Evolutionary conservation across 192 early-diverging fungal genomes (phyloP), one percentile per base, ranked within the genome.

Genomic region (Umbelopsis isabellina): DNA sequence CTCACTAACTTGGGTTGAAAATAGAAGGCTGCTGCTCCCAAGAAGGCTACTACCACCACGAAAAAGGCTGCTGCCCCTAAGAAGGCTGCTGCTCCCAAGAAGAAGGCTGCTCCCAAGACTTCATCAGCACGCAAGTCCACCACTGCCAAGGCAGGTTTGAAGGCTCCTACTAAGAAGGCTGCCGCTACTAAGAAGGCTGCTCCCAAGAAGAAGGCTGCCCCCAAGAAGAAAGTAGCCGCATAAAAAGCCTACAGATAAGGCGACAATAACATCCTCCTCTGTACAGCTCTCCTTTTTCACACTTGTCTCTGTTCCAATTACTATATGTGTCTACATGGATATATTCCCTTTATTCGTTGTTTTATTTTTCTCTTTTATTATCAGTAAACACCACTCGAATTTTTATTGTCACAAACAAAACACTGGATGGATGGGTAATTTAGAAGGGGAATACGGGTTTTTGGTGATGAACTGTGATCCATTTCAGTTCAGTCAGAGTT

Each of bases 401-500:
- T 61, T 35, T 61, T 30, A 61, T 61, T 61, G 55, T 61, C 55
- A 33, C 30, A 61, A 61, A 61, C 9, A 33, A 58, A 25, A 16
- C 33, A 35, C 27, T 30, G 27, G n/a, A 41, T 41, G 37, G 37
- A 10, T 41, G 37, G 37, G 27, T 30, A 1, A 1, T 25, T 61
- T 61, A 61, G 13, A 61, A 61, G 10, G 55, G 55, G 25, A 61
- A 61, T 25, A 15, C 55, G 7, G 55, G 55, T 61, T 61, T 61
- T 25, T 61, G 27, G 27, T 61, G 55, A 35, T 61, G 55, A 12
- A 61, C 55, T 18, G 55, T 61, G 27, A 61, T 30, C 55, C 55
- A 61, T 48, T 77, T 76, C 5, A 52, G 73, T 70, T 88, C 85
- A 35, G 82, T 84, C 70, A 84, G 87, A 66, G 88, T 84, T 51